Evolutionary conservation across 2,329 filamentous ascomycete genomes (phyloP), one percentile per base, ranked within the genome.

Genomic region (Alternaria arborescens): DNA sequence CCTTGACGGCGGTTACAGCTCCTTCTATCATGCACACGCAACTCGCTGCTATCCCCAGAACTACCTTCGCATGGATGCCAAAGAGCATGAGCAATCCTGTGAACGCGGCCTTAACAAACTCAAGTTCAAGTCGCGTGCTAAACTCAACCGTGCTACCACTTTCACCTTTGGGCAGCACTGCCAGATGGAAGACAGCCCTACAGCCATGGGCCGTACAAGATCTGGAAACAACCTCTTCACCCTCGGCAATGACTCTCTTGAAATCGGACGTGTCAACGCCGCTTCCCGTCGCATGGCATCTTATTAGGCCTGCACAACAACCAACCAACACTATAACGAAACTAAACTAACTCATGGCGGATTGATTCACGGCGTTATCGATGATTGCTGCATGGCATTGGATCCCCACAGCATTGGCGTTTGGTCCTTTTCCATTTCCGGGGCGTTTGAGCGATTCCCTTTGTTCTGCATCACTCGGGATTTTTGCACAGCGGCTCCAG

Each of bases 1-100:
- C 71, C 85, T 99, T 41, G 93, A 98, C 68, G 95, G 95, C 62
- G 95, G 95, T 43, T 99, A 99, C 82, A 97, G 93, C 78, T 89
- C 89, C 28, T 99, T 99, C 84, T 99, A 94, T 78, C 83, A 87
- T 24, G 85, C 92, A 66, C 89, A 97, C 78, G 89, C 89, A 53
- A 82, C 86, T 47, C 89, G 94, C 62, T 99, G 95, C 84, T 95
- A 89, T 71, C 95, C 95, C 22, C 94, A 97, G 73, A 93, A 94
- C 76, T 99, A 99, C 76, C 92, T 99, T 60, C 93, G 95, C 80
- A 99, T 99, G 95, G 91, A 89, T 67, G 92, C 91, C 67, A 91
- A 94, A 76, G 92, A 94, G 77, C 94, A 99, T 80, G 91, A 93
- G 71, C 89, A 89, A 72, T 95, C 94, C 43, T 98, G 95, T 78